Evolutionary conservation across 192 early-diverging fungal genomes (phyloP), one percentile per base, ranked within the genome.

Genomic region (Funneliformis geosporum): DNA sequence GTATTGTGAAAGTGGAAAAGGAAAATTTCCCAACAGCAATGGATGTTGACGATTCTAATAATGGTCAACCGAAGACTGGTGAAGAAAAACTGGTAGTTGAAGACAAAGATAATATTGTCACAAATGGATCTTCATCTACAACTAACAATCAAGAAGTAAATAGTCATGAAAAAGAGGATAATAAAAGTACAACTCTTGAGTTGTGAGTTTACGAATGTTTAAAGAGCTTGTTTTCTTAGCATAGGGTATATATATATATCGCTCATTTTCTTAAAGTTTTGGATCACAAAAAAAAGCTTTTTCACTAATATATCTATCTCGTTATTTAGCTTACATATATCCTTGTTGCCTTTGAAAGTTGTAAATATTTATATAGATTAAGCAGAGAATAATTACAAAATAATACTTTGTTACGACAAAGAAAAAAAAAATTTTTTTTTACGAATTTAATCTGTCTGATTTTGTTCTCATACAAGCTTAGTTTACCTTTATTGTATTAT

Each of bases 361-460:
- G 64, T 66, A 66, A 66, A 66, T 66, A 66, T 66, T 66, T 66
- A 66, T 38, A 66, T 66, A 66, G 64, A 66, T 38, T 66, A 66
- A 33, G 28, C 64, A 18, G 64, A 33, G 64, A 33, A 28, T 28
- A 33, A 11, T 14, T 28, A 9, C 62, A 65, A 65, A 62, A 28
- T 65, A 12, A 28, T 65, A 28, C 28, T 65, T 28, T 65, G 12
- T 23, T 23, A 23, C n/a, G 9, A 8, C 14, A 62, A 27, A 25
- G 33, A 66, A 66, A 66, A 66, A 66, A 33, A 33, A 33, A 33
- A 33, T 33, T 33, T 33, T 33, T 33, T 38, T 66, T 21, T n/a
- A 11, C 33, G 33, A 55, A 55, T 21, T 55, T 55, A 50, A 55
- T 55, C 21, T 55, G 50, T 21, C 16, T 55, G 50, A 55, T 55